Conservation (phyloP, 129 eudicot genomes). For the Tagetes patula region DNA sequence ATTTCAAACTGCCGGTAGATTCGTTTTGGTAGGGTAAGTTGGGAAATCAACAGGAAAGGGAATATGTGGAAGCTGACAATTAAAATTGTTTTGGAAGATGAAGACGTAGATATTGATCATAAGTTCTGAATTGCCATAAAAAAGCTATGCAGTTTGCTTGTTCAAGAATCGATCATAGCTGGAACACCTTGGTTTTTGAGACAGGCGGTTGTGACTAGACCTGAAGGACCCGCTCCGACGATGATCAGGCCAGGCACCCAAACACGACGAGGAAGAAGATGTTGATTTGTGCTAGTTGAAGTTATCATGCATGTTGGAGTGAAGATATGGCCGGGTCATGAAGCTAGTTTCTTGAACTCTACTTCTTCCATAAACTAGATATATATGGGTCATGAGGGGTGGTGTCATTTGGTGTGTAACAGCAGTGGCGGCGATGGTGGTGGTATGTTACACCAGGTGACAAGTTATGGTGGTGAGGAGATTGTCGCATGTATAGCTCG, state of each 20-base stretch:
- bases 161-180: slow-evolving; percentile 39
- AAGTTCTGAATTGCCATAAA: slow-evolving; percentile 50
- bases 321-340: slow-evolving; percentile 36
- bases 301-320: slow-evolving; percentile 12
- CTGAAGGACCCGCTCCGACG: slow-evolving; percentile 58
- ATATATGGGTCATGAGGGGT: neutral
- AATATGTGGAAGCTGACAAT: slow-evolving; percentile 49
- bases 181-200: slow-evolving; percentile 49
- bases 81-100: slow-evolving; percentile 51
- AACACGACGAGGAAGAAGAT: slow-evolving; percentile 20
- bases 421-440: no score
- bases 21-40: slow-evolving; percentile 39
- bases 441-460: no score
- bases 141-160: slow-evolving; percentile 51
- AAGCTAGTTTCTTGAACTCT: slow-evolving; percentile 40
- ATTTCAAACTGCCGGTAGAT: no score
- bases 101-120: slow-evolving; percentile 47
- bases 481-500: no score
- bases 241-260: slow-evolving; percentile 51
- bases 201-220: slow-evolving; percentile 51
- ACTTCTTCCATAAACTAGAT: slow-evolving; percentile 27
- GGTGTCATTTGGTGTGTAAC: no score
- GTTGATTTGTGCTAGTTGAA: neutral
- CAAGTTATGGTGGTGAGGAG: no score
- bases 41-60: slow-evolving; percentile 47